Evolutionary conservation across 441 rosid species (phyloP), one percentile per base, ranked within the genome.

Genomic region (Flueggea neowawraea): DNA sequence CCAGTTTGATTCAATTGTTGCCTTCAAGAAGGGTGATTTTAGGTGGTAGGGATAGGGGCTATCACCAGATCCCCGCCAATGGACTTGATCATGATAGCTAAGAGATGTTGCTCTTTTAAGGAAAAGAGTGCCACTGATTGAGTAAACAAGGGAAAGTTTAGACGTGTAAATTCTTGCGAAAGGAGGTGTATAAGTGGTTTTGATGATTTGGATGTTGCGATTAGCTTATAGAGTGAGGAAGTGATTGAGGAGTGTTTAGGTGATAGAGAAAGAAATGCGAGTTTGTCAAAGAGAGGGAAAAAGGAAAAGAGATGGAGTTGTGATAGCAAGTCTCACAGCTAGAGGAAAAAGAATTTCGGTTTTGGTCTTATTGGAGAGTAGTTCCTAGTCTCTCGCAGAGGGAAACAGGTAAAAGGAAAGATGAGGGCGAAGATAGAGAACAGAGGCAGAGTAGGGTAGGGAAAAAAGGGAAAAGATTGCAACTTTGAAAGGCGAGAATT

Each of bases 211-310:
- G 95, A 89, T 65, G 87, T 88, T 54, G 69, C 90, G 60, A 75
- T 94, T 69, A 83, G 82, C 75, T 82, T 94, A 73, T 82, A 91
- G 74, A 78, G 89, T n/a, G n/a, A n/a, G n/a, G n/a, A n/a, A n/a
- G n/a, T n/a, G n/a, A n/a, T n/a, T 73, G 85, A 70, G 62, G 85
- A 80, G 54, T 66, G 57, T 64, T 70, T 71, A 39, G 71, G 67
- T 55, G 63, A 61, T 39, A 53, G 67, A 55, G 81, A 70, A 66
- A 73, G 76, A 69, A 63, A 55, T 4, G 67, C 65, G 71, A 71
- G 64, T n/a, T 73, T 65, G n/a, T 67, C 58, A 45, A 71, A 65
- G 74, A 82, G 71, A 68, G 73, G 68, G 76, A 77, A 76, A 55
- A 63, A 56, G 73, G 73, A 61, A 58, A 80, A 64, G 79, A 72